phyloP scores from a whole-genome alignment of 371 early-diverging fungal species.

The Mucor piriformis region DNA sequence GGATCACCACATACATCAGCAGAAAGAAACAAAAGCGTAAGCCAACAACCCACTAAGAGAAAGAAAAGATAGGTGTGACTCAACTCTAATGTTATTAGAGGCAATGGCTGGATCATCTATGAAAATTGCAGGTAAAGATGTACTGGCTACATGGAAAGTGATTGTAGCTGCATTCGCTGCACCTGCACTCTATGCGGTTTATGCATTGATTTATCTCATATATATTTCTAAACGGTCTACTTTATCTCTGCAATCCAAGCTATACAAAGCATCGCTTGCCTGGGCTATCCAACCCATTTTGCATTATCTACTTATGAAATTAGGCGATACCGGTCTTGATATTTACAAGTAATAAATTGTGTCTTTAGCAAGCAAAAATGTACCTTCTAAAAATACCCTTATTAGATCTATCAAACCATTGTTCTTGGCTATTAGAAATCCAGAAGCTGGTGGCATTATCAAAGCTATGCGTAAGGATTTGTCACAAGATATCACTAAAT shows the following conservation, averaged over 20 bases:
- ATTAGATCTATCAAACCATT: constrained; percentile 82
- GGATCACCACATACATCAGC: constrained; percentile 71
- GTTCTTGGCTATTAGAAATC: constrained; percentile 68
- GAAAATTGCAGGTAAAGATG: constrained; percentile 92
- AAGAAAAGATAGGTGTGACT: no score
- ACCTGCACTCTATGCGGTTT: constrained; percentile 77
- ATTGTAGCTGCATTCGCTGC: constrained; percentile 77
- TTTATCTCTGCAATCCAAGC: constrained; percentile 21
- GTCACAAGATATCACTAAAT: constrained; percentile 33
- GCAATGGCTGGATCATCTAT: constrained; percentile 91
- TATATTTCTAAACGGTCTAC: constrained; percentile 47
- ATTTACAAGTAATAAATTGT: constrained; percentile 63
- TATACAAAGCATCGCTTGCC: constrained; percentile 41
- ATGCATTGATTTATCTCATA: constrained; percentile 56
- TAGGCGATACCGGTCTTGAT: constrained; percentile 88
- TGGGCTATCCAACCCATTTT: constrained; percentile 72
- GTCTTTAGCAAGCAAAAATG: no score
- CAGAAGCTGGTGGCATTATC: constrained; percentile 40
- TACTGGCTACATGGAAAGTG: constrained; percentile 96
- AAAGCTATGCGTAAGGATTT: constrained; percentile 37
- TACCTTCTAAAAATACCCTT: no score
- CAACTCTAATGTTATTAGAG: constrained; percentile 48
- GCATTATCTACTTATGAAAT: constrained; percentile 77
- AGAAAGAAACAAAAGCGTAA: constrained; percentile 75
- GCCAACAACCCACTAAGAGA: no score